Percentiles rank a stretch among this genome's conserved stretches.
phyloP scores from a whole-genome alignment of 164 flowering plant genomes.

The Akebia trifoliata region DNA sequence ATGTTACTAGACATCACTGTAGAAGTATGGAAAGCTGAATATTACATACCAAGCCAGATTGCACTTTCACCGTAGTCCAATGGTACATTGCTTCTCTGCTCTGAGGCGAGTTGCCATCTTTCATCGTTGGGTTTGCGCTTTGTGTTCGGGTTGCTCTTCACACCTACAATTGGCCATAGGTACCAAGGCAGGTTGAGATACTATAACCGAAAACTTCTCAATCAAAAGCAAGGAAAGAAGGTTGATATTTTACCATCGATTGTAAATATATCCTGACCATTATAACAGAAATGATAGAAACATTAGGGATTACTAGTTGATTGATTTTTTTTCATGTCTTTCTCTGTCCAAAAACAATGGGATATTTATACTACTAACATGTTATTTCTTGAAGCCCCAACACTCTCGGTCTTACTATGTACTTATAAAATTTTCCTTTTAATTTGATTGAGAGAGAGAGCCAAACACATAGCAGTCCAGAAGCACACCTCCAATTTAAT shows the following conservation, averaged over 20 bases:
- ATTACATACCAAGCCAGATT: conserved; percentile 78
- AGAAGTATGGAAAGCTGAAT: conserved; percentile 5
- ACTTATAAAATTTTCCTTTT: too few relatives aligned
- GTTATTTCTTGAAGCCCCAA: too few relatives aligned
- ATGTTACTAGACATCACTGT: background rate
- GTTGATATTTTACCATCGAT: too few relatives aligned
- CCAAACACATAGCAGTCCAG: too few relatives aligned
- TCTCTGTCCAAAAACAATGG: conserved; percentile 65
- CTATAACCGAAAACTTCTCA: conserved; percentile 35
- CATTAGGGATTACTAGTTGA: conserved; percentile 70
- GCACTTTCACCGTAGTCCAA: conserved; percentile 81
- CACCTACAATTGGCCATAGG: conserved; percentile 94
- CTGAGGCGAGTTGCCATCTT: conserved; percentile 23
- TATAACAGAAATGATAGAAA: background rate
- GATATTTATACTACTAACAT: too few relatives aligned
- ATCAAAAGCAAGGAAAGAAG: background rate
- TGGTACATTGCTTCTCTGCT: conserved; percentile 85
- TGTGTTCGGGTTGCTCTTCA: conserved; percentile 56
- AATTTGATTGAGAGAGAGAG: too few relatives aligned
- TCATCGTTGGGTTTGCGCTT: conserved; percentile 33
- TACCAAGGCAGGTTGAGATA: conserved; percentile 94
- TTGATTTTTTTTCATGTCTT: conserved; percentile 84
- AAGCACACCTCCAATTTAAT: too few relatives aligned
- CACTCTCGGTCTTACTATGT: too few relatives aligned
- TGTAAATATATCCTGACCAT: too few relatives aligned